A percentile compares a stretch with the other conserved stretches of the same genome.
Evolutionary conservation across 139 green algal species (phyloP).

Genomic region (Chara braunii): DNA sequence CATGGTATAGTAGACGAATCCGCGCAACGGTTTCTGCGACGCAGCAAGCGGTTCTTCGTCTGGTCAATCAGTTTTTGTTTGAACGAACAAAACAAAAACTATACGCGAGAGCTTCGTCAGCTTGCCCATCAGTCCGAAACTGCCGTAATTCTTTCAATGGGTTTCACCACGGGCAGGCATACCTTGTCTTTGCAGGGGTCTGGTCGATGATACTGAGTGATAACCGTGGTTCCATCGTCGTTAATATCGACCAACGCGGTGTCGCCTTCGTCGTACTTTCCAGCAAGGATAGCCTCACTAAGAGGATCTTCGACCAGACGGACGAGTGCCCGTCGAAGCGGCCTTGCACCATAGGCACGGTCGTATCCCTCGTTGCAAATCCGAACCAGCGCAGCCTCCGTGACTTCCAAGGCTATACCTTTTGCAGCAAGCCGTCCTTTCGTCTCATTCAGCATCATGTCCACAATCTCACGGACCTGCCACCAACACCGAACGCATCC

Average conservation of each 20-base stretch:
- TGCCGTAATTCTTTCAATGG: too few species aligned
- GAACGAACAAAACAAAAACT: too few species aligned
- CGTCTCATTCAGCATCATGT: slow-evolving; percentile 95
- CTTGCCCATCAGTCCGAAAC: too few species aligned
- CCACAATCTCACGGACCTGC: slow-evolving; percentile 82
- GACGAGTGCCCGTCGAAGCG: slow-evolving; percentile 45
- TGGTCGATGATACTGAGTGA: not conserved
- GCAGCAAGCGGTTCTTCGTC: too few species aligned
- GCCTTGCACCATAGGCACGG: slow-evolving; percentile 42
- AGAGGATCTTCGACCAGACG: slow-evolving; percentile 44
- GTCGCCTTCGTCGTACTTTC: slow-evolving; percentile 76
- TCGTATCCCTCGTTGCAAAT: slow-evolving; percentile 48
- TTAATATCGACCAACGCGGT: slow-evolving; percentile 45
- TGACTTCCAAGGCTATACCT: slow-evolving; percentile 42
- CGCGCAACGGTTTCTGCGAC: too few species aligned
- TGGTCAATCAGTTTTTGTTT: too few species aligned
- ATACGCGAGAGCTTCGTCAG: too few species aligned
- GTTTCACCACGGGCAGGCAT: slow-evolving; percentile 18
- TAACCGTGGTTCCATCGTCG: slow-evolving; percentile 29
- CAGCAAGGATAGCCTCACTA: slow-evolving; percentile 46
- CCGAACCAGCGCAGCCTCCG: slow-evolving; percentile 27
- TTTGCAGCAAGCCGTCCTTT: slow-evolving; percentile 83
- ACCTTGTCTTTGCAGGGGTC: slow-evolving; percentile 21
- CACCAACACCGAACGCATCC: not conserved
- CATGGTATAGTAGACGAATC: too few species aligned